phyloP scores from a whole-genome alignment of 768 basidiomycete species.

The Asterophora parasitica region DNA sequence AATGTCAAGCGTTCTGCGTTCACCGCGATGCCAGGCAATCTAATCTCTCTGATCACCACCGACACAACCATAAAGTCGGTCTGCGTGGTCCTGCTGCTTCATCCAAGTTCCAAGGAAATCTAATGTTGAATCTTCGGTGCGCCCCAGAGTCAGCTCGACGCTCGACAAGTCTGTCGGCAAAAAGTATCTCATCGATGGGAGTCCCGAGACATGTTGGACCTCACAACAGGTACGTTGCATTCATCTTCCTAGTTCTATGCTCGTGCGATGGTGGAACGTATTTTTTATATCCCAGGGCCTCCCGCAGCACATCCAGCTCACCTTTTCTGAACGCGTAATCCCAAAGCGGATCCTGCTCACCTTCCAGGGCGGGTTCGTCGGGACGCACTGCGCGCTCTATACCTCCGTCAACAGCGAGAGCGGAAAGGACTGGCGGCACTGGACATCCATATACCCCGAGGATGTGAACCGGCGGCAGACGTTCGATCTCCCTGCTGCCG shows the following conservation, averaged over 20 bases:
- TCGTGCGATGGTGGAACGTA: background rate
- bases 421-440: slow-evolving; percentile 42
- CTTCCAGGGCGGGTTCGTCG: slow-evolving; percentile 87
- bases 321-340: slow-evolving; percentile 48
- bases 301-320: slow-evolving; percentile 70
- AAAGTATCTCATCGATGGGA: slow-evolving; percentile 64
- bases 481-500: slow-evolving; percentile 61
- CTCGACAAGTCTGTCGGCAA: slow-evolving; percentile 71
- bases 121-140: slow-evolving; percentile 7
- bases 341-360: slow-evolving; percentile 57
- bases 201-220: slow-evolving; percentile 80
- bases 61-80: slow-evolving; percentile 51
- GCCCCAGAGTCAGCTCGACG: slow-evolving; percentile 74
- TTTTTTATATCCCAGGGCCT: slow-evolving; percentile 50
- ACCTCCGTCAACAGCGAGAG: slow-evolving; percentile 25
- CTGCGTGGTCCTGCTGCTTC: background rate
- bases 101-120: too few species aligned
- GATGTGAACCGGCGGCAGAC: slow-evolving; percentile 72
- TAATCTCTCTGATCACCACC: slow-evolving; percentile 36
- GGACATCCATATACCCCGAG: slow-evolving; percentile 65
- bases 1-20: too few species aligned
- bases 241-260: background rate
- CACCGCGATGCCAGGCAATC: slow-evolving; percentile 20
- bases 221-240: slow-evolving; percentile 57
- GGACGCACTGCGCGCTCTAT: slow-evolving; percentile 55